These are phyloP conservation scores for Trichoderma sp. DNA, from an alignment of 2,329 filamentous ascomycete genomes.

Conservation along the genomic window DNA sequence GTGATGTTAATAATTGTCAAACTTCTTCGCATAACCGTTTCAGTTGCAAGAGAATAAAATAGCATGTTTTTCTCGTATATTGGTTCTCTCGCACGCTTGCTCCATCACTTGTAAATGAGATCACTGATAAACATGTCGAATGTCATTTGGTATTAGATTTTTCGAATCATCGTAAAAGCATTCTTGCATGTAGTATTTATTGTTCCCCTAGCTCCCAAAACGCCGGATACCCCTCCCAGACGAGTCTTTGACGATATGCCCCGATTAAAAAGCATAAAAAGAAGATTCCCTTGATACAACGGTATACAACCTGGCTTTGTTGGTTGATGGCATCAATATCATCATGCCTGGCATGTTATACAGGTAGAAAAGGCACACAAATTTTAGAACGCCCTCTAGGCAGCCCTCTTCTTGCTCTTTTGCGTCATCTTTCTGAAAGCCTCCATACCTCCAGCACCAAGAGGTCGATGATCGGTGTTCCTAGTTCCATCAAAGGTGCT, in stretches of 20 bases:
- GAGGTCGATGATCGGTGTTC: conserved; percentile 54
- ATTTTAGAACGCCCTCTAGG: neutral
- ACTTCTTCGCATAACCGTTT: neutral
- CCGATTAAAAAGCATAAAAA: neutral
- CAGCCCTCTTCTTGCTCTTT: conserved; percentile 54
- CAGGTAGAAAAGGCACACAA: neutral
- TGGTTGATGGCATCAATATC: neutral
- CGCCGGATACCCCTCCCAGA: neutral
- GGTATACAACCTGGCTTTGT: neutral
- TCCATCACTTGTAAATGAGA: neutral
- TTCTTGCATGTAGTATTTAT: conserved; percentile 1
- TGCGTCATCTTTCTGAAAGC: conserved; percentile 65
- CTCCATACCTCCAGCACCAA: conserved; percentile 61
- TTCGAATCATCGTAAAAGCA: neutral
- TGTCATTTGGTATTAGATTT: neutral
- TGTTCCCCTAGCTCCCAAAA: conserved; percentile 1
- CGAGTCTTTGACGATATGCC: neutral
- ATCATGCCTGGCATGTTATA: neutral
- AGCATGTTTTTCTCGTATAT: neutral
- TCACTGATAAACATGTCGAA: neutral
- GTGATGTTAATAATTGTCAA: neutral
- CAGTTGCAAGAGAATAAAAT: neutral
- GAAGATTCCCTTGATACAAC: neutral
- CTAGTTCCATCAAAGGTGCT: conserved; percentile 58
- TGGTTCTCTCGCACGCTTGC: neutral